Base-by-base conservation (phyloP, 805 yeast species). In the Pichia manshurica region DNA sequence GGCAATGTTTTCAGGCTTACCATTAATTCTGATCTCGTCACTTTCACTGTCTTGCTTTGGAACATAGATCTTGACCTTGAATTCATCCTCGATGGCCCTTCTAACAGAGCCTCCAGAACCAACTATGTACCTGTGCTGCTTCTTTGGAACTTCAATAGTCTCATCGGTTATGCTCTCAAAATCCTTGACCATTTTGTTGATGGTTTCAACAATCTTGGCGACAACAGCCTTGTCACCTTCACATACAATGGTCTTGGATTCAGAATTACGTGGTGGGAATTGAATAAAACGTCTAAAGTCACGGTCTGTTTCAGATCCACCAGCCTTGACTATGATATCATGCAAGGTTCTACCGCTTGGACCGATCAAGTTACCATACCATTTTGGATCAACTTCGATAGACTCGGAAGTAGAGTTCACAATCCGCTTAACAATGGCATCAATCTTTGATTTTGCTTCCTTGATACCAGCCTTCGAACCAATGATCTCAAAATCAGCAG, bases 71-170 rank as follows among this genome's bases (percentile, higher is more conserved):
- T 65, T 61, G 42, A 87, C 90, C 13, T 72, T 70, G 64, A 75
- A 86, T 58, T 84, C 87, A 15, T 76, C 70, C 68, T 88, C 91
- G 53, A 88, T 65, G 10, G 77, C 71, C 56, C 84, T 83, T 67
- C 91, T 87, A 49, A 77, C 75, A 12, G 79, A 59, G 39, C 98
- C 97, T 49, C 81, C 80, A 34, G 88, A 81, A 35, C 98, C 98
- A 64, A 91, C 79, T 44, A 91, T 60, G 9, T 79, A 73, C 57
- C 87, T 78, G 58, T 87, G 91, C 61, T 82, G 84, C 50, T 80
- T 84, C 61, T 80, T 79, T 36, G 93, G 79, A 57, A 91, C 72
- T 15, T 72, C 79, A 48, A 75, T 56, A 34, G 70, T 74, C 53
- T 73, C 82, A 35, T 71, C 67, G 43, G 74, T 68, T 42, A 81